Base-by-base conservation (phyloP, 2,329 filamentous ascomycete species). In the Ceratocystis destructans region DNA sequence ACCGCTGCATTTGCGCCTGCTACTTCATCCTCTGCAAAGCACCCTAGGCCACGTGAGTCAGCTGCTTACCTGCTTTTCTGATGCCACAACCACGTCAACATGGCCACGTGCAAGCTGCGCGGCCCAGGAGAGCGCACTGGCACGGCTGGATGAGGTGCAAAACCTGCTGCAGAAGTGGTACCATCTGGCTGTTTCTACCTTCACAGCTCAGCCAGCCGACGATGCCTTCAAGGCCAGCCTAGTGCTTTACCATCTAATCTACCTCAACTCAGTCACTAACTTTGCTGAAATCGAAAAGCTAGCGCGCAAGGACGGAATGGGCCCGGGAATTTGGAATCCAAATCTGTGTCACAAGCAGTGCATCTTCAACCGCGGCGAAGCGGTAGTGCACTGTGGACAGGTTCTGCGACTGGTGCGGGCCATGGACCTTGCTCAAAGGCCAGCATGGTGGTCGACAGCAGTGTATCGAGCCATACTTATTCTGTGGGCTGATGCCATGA, bases 401-500 rank as follows among this genome's bases (percentile, higher is more conserved):
- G 80, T 88, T 2, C 75, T 87, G 55, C 79, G 84, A 2, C 77
- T 87, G 10, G 74, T 88, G 48, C 78, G 81, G 5, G 76, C 77
- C 15, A 87, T 89, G 81, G 79, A 83, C 1, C 75, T 76, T 37
- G 80, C 83, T 62, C 78, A 82, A 2, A 80, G 85, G 25, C 87
- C 87, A 5, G 82, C 80, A 46, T 90, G 87, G 87, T 89, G 86
- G 86, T 77, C 84, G n/a, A 82, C 80, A 1, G 86, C 85, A 2
- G 76, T 89, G 50, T 89, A 89, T 72, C 83, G 87, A n/a, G 85
- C 80, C 1, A 80, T 80, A 3, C 75, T 87, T 66, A 80, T 85
- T 50, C 76, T 87, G 1, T 87, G 84, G 85, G 78, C 80, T 1
- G 83, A 87, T 70, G 82, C 83, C 70, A 74, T 87, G 22, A 37